Evolutionary conservation across 78 protist species (phyloP), one percentile per base, ranked within the genome.

Genomic region (Dictyostelium firmibasis): DNA sequence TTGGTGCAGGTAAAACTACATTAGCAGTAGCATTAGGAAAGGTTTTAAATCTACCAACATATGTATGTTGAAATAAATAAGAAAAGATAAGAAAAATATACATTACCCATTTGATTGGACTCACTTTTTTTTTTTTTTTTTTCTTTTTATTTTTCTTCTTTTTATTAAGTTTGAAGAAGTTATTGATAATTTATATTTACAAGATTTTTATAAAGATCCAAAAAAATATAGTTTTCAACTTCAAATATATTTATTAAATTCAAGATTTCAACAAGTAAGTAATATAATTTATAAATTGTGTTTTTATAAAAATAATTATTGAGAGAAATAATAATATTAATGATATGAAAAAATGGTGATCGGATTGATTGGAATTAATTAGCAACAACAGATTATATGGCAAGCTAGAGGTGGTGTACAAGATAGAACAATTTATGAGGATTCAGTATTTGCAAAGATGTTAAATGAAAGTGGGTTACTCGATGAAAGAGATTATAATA

Each of bases 371-470:
- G 67, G 10, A 14, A 50, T 50, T 50, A 18, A 18, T 23, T 78
- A 79, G 75, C 94, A 89, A 81, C 94, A 89, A 89, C 83, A 67
- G 23, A 89, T 89, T 43, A 89, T 89, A 20, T 89, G 94, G 94
- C 94, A 89, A 50, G 87, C 74, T 33, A 89, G 27, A 33, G 97
- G 97, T 50, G 97, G 97, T 70, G 92, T 95, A 1, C 93, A 92
- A 18, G 98, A 97, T 57, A 41, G 98, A 29, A 93, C 97, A 25
- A 97, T 97, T 25, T 97, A 97, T 50, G 98, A 97, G 31, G 98
- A 97, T 89, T 33, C 92, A 47, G 94, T 97, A 2, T 97, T 97
- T 76, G 95, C 96, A 43, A 94, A 83, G 29, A 94, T 97, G 96
- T 83, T 97, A 31, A 43, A 60, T 83, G 97, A 96, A 36, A 31